Percentiles rank a stretch among this genome's conserved stretches.
Evolutionary conservation across 2,329 filamentous ascomycete genomes (phyloP).

Genomic region (Neoascochyta sp.): DNA sequence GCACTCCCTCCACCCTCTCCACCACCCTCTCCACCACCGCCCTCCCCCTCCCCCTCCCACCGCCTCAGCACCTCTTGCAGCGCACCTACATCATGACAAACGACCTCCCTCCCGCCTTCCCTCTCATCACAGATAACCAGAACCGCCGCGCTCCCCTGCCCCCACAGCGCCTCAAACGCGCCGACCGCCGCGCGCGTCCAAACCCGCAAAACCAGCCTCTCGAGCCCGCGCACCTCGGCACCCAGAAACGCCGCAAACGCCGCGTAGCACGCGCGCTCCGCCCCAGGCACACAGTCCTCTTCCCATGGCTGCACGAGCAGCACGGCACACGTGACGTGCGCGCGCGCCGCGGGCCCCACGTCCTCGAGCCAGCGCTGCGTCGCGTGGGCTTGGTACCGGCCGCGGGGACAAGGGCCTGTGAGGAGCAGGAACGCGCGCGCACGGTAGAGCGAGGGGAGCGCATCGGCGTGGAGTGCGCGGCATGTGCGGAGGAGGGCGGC

Average conservation of each 20-base stretch:
- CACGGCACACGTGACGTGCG: slow-evolving; percentile 17
- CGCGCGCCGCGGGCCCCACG: slow-evolving; percentile 12
- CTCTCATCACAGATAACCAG: too few relatives aligned
- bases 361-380: slow-evolving; percentile 22
- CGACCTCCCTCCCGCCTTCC: too few relatives aligned
- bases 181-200: too few relatives aligned
- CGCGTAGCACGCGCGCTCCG: slow-evolving; percentile 13
- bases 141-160: too few relatives aligned
- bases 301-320: slow-evolving; percentile 27
- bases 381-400: slow-evolving; percentile 35
- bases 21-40: too few relatives aligned
- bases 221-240: slow-evolving; percentile 11
- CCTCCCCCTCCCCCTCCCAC: too few relatives aligned
- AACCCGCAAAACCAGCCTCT: slow-evolving; percentile 15
- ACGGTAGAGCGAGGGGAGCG: slow-evolving; percentile 24
- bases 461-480: slow-evolving; percentile 20
- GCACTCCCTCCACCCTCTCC: too few relatives aligned
- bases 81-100: too few relatives aligned
- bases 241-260: slow-evolving; percentile 17
- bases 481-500: slow-evolving; percentile 14
- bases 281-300: slow-evolving; percentile 21
- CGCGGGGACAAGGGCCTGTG: slow-evolving; percentile 29
- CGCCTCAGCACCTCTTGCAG: too few relatives aligned
- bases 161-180: too few relatives aligned
- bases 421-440: slow-evolving; percentile 25